Percentiles rank a stretch among this genome's conserved stretches.
Conservation (phyloP, 116 monocot species). For the Zostera marina region DNA sequence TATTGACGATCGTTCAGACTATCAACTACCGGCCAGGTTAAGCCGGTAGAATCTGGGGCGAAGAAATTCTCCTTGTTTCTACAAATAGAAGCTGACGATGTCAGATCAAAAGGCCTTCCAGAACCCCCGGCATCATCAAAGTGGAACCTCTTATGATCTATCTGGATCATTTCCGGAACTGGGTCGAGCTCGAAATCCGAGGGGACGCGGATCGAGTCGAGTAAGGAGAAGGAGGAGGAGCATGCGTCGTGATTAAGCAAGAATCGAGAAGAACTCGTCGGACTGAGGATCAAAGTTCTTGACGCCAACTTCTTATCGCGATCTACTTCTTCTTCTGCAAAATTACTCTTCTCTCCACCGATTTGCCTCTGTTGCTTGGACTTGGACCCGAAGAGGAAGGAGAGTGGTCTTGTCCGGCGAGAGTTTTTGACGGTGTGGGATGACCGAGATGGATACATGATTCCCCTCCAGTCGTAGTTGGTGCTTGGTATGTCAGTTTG, state of each 20-base stretch:
- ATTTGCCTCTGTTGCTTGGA: conserved; percentile 9
- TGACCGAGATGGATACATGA: too few relatives aligned
- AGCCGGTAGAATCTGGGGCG: too few relatives aligned
- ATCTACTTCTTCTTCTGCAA: not conserved
- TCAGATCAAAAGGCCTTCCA: not conserved
- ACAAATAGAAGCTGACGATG: not conserved
- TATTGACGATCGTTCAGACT: not conserved
- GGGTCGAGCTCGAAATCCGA: conserved; percentile 17
- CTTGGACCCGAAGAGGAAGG: conserved; percentile 3
- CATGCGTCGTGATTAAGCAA: conserved; percentile 18
- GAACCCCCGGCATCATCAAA: conserved; percentile 5
- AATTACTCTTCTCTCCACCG: conserved; percentile 10
- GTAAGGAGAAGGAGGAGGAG: not conserved
- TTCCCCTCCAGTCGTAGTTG: too few relatives aligned
- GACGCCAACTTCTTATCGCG: not conserved
- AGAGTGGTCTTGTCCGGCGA: too few relatives aligned
- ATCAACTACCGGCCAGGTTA: conserved; percentile 2
- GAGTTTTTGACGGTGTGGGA: too few relatives aligned
- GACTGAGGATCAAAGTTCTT: conserved; percentile 11
- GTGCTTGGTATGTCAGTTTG: too few relatives aligned
- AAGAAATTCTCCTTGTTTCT: not conserved
- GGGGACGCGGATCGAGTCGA: conserved; percentile 22
- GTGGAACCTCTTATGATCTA: conserved; percentile 6
- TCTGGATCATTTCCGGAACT: conserved; percentile 5
- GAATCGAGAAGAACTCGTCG: conserved; percentile 33